These are phyloP conservation scores for Pseudocercospora vitis DNA, from an alignment of 2,329 filamentous ascomycete genomes.

Conservation along the genomic window DNA sequence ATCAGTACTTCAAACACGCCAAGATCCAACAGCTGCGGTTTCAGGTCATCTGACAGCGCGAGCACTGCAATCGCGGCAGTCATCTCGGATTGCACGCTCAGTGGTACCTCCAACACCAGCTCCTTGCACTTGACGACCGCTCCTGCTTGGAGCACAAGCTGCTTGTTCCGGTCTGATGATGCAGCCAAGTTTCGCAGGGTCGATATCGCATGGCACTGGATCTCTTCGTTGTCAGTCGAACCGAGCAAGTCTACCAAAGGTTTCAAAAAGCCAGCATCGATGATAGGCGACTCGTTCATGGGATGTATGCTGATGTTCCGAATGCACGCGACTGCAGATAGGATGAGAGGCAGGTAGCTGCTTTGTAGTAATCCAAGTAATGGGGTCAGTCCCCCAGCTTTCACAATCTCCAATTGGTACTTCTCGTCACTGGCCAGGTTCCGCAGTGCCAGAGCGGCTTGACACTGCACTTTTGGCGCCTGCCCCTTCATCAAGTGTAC, in stretches of 20 bases:
- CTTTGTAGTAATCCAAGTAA: constrained; percentile 89
- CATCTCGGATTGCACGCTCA: constrained; percentile 98
- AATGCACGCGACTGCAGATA: constrained; percentile 96
- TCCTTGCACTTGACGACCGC: constrained; percentile 99
- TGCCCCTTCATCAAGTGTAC: constrained; percentile 97
- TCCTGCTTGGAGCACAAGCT: constrained; percentile 92
- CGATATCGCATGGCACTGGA: constrained; percentile 97
- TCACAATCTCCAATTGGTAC: constrained; percentile 96
- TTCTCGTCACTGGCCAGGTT: constrained; percentile 98
- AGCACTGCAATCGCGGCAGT: constrained; percentile 98
- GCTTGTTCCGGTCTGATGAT: constrained; percentile 96
- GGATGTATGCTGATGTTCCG: constrained; percentile 99
- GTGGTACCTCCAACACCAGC: constrained; percentile 84
- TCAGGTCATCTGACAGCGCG: constrained; percentile 91
- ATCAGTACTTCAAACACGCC: constrained; percentile 97
- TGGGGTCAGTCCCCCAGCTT: constrained; percentile 79
- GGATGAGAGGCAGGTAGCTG: constrained; percentile 90
- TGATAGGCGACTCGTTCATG: constrained; percentile 95
- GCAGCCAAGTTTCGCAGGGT: constrained; percentile 93
- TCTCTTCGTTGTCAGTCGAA: constrained; percentile 96
- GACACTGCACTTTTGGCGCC: constrained; percentile 96
- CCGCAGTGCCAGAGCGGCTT: constrained; percentile 87
- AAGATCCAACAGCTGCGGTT: constrained; percentile 82
- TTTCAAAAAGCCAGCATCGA: constrained; percentile 93
- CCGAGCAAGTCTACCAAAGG: constrained; percentile 91